Conservation (phyloP, 495 filamentous ascomycete species). For the Aspergillus cristatus region DNA sequence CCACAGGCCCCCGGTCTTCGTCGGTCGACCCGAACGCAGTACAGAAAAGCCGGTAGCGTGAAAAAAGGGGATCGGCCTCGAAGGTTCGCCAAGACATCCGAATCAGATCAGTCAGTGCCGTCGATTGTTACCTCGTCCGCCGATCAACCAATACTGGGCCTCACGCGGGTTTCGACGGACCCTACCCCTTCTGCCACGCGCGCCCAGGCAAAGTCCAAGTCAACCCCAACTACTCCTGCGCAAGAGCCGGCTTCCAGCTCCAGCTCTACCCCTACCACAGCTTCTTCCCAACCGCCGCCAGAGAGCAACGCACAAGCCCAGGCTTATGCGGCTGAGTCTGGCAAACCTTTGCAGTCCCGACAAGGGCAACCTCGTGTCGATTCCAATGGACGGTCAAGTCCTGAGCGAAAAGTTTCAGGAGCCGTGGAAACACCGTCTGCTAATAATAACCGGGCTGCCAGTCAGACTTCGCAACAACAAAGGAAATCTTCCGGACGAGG, state of each 20-base stretch:
- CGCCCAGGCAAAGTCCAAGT: slow-evolving; percentile 18
- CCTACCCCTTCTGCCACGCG: slow-evolving; percentile 42
- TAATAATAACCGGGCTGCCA: slow-evolving; percentile 19
- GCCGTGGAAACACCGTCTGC: slow-evolving; percentile 61
- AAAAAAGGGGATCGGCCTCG: slow-evolving; percentile 68
- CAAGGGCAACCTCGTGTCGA: slow-evolving; percentile 36
- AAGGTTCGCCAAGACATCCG: slow-evolving; percentile 51
- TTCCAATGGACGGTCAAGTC: slow-evolving; percentile 40
- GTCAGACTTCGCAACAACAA: slow-evolving; percentile 19
- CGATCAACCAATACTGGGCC: slow-evolving; percentile 45
- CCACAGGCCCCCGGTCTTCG: slow-evolving; percentile 71
- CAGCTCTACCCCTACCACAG: slow-evolving; percentile 4
- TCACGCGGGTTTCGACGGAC: slow-evolving; percentile 68
- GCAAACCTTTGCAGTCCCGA: slow-evolving; percentile 19
- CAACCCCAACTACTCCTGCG: slow-evolving; percentile 16
- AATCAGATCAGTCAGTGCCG: slow-evolving; percentile 47
- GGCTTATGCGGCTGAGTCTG: slow-evolving; percentile 5
- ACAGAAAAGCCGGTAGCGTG: slow-evolving; percentile 73
- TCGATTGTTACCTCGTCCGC: slow-evolving; percentile 24
- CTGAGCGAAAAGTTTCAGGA: slow-evolving; percentile 47
- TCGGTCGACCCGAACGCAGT: slow-evolving; percentile 86
- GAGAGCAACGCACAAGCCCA: slow-evolving; percentile 9
- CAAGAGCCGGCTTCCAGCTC: slow-evolving; percentile 15
- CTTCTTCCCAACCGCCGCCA: slow-evolving; percentile 19
- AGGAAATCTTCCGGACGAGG: slow-evolving; percentile 42